Evolutionary conservation across 768 basidiomycete genomes (phyloP), one percentile per base, ranked within the genome.

Genomic region (Hysterangium stoloniferum): DNA sequence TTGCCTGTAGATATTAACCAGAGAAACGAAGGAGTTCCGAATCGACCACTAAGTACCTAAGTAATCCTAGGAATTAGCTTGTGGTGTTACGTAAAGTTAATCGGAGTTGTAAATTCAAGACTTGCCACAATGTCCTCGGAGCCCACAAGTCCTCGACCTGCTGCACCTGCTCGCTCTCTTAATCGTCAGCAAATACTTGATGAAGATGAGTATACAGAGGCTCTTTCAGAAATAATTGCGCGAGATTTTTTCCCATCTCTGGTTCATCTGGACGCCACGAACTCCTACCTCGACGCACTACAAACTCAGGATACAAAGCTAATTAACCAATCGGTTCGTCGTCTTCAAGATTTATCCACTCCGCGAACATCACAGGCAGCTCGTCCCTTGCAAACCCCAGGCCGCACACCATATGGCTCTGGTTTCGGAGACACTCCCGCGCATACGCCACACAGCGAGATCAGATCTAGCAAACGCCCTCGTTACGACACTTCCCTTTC

Each of bases 241-340:
- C 84, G 96, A 43, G 95, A 98, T 68, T 99, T 99, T 76, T 99
- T 98, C 61, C 96, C 96, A 0, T 90, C 90, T 11, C 78, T 98
- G 8, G 80, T 84, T 15, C 88, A 90, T 58, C 76, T 95, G 24
- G 88, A 94, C 58, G 87, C 90, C 17, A 87, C 89, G 28, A 91
- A 94, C 63, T 76, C 73, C 52, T 92, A 93, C 66, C 78, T 95
- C 20, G 82, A 86, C 54, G 91, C 91, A 3, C 68, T 91, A 34
- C 75, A 77, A 37, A 72, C 80, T n/a, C 71, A 81, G 54, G 89
- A 96, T 64, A 80, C 86, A 1, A 69, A 76, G 50, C 77, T 85
- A n/a, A 82, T 94, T 50, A 73, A 78, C 38, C 78, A 82, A 0
- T 84, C 87, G 27, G 86, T 91, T 1, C 80, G 82, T 38, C 76